phyloP scores from a whole-genome alignment of 2,329 filamentous ascomycete genomes.

The Trichoderma endophyticum region DNA sequence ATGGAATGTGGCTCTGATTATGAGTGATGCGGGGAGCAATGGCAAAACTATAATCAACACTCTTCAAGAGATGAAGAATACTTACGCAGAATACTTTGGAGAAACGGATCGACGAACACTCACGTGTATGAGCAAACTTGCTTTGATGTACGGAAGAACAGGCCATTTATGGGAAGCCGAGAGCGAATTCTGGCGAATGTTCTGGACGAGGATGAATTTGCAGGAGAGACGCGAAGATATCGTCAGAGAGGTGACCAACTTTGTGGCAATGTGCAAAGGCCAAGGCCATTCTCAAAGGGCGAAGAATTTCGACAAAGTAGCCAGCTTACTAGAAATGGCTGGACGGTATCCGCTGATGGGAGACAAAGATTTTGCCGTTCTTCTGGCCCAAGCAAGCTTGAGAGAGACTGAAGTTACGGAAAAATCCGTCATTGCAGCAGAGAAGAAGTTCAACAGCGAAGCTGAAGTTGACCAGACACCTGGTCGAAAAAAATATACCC shows the following conservation, averaged over 20 bases:
- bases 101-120: not conserved
- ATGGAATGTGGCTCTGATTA: not conserved
- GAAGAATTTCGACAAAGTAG: not conserved
- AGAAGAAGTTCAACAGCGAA: not conserved
- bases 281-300: not conserved
- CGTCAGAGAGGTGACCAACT: not conserved
- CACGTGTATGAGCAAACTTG: not conserved
- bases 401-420: not conserved
- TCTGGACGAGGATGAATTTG: not conserved
- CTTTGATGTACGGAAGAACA: not conserved
- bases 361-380: not conserved
- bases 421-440: not conserved
- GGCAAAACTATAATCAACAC: not conserved
- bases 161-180: not conserved
- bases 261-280: not conserved
- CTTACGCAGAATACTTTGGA: not conserved
- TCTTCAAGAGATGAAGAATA: not conserved
- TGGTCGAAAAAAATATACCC: not conserved
- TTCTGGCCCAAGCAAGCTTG: not conserved
- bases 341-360: not conserved
- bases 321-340: not conserved
- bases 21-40: not conserved
- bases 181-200: not conserved
- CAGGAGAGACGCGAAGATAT: not conserved
- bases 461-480: not conserved